Evolutionary conservation across 148 eudicot genomes (phyloP), one percentile per base, ranked within the genome.

Genomic region (Hydrangea macrophylla): DNA sequence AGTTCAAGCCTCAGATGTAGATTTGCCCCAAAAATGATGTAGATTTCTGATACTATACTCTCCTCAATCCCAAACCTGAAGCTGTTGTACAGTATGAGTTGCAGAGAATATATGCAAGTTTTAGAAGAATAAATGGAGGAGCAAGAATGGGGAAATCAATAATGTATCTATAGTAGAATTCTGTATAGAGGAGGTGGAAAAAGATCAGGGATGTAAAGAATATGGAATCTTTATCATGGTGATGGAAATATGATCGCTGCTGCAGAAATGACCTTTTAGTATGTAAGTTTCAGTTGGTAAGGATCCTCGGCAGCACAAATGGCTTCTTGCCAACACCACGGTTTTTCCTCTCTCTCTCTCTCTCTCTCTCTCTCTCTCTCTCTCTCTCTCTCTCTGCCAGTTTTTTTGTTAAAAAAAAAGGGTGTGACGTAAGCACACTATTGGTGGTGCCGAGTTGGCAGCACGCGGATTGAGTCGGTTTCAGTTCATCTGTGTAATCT

Each of bases 1-100:
- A 71, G 51, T 48, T 37, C 26, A 44, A 55, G 51, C 18, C 39
- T 39, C 37, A 1, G 20, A 61, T 23, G 25, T 60, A 45, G n/a
- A 50, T 39, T 62, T 69, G 74, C 63, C 59, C 61, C 55, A 18
- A 50, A 31, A 62, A 28, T 72, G 26, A 62, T 37, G 20, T n/a
- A 44, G 55, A 33, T 65, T 65, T 24, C 18, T 8, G 50, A 35
- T 67, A 12, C 5, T 28, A 20, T 3, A n/a, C 40, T 13, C 53
- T 6, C 23, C n/a, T 6, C 31, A 8, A 64, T 27, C 7, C 30
- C 60, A 30, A 33, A 15, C 12, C 70, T 12, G 30, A 32, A 17
- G 31, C 59, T 31, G 31, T n/a, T 51, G 58, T 66, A 53, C 32
- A 53, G 31, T n/a, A 65, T 7, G n/a, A 48, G 53, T 17, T 20